These are phyloP conservation scores for Eucalyptus dawsonii DNA, from an alignment of 345 rosid genomes.

Conservation along the genomic window DNA sequence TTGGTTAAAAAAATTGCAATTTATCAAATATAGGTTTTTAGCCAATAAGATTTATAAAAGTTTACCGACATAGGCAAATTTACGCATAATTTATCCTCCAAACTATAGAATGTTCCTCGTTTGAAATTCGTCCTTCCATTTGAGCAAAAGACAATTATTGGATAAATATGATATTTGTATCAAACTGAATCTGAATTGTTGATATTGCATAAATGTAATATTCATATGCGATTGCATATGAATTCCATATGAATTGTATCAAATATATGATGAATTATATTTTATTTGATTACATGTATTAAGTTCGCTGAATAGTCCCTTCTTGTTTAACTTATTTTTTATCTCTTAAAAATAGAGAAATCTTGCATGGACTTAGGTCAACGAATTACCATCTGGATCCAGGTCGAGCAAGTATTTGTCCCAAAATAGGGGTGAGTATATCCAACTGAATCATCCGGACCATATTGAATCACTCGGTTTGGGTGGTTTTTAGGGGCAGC, in stretches of 20 bases:
- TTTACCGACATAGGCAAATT: background rate
- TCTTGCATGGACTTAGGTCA: background rate
- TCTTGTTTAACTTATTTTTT: too few species aligned
- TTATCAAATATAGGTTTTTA: too few species aligned
- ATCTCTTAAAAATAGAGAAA: too few species aligned
- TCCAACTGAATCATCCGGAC: too few species aligned
- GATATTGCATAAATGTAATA: too few species aligned
- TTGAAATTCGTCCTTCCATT: background rate
- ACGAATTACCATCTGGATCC: too few species aligned
- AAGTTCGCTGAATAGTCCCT: background rate
- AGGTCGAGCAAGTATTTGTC: too few species aligned
- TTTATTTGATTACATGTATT: background rate
- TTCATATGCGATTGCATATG: accelerated
- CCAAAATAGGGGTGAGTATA: too few species aligned
- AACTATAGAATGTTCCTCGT: background rate
- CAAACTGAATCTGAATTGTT: accelerated
- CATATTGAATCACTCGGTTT: too few species aligned
- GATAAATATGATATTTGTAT: background rate
- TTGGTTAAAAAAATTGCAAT: too few species aligned
- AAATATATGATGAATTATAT: too few species aligned
- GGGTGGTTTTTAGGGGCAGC: too few species aligned
- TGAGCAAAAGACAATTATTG: background rate
- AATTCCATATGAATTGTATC: background rate
- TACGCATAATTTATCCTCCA: background rate
- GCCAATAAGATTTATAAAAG: background rate